Conservation (phyloP, 441 rosid genomes). For the Biscutella auriculata region DNA sequence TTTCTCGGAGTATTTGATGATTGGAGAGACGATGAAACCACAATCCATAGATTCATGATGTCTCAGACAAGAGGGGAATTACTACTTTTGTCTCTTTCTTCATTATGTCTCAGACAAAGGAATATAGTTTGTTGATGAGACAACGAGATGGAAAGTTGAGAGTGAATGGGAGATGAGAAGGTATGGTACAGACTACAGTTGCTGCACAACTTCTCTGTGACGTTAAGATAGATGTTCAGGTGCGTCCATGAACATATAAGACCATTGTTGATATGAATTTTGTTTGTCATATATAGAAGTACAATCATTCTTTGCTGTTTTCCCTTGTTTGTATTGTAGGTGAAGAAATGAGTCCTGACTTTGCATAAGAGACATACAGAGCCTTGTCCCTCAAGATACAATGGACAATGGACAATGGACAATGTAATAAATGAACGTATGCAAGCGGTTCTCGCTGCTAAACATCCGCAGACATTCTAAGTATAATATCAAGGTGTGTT, state of each 20-base stretch:
- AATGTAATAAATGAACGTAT: too few relatives aligned
- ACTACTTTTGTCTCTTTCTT: too few relatives aligned
- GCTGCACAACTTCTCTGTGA: conserved; percentile 91
- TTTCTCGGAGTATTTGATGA: too few relatives aligned
- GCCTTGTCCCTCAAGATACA: neutral
- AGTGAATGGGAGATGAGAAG: conserved; percentile 88
- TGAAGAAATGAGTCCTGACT: conserved; percentile 17
- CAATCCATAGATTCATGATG: too few relatives aligned
- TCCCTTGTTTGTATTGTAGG: conserved; percentile 12
- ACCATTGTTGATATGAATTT: neutral
- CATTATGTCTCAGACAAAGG: too few relatives aligned
- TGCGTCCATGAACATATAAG: neutral
- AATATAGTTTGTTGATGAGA: conserved; percentile 25
- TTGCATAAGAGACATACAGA: neutral
- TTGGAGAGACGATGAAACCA: too few relatives aligned
- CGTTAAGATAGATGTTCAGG: conserved; percentile 37
- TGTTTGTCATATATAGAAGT: neutral
- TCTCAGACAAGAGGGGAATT: too few relatives aligned
- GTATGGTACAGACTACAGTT: conserved; percentile 59
- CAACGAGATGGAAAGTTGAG: conserved; percentile 33
- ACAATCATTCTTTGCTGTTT: neutral
- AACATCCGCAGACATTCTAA: too few relatives aligned
- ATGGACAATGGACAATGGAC: too few relatives aligned
- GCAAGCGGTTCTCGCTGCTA: too few relatives aligned
- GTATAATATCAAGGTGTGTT: too few relatives aligned